A percentile compares a stretch with the other conserved stretches of the same genome.
Evolutionary conservation across 176 grass and related monocot species (phyloP).

Genomic region (Metroxylon sagu): DNA sequence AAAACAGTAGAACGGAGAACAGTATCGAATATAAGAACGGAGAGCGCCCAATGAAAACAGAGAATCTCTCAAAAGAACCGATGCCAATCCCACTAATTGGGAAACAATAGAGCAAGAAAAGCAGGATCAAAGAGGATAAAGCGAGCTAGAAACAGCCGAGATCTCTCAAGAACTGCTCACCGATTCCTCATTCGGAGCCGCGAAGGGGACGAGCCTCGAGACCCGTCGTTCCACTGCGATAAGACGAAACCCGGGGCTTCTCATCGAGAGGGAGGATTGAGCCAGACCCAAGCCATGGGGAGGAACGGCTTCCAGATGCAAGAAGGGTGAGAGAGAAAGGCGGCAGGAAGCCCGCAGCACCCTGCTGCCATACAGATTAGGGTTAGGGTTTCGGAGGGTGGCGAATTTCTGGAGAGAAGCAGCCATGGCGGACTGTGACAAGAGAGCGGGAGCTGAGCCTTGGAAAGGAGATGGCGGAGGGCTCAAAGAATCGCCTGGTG

Average conservation of each 20-base stretch:
- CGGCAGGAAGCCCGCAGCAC: background rate
- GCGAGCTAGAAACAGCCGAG: too few relatives aligned
- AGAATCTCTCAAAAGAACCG: too few relatives aligned
- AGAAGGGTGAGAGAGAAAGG: background rate
- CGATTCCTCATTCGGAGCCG: slow-evolving; percentile 14
- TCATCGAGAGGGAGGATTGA: background rate
- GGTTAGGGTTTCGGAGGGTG: slow-evolving; percentile 2
- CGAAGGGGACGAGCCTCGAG: background rate
- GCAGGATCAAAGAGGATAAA: background rate
- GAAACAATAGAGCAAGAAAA: too few relatives aligned
- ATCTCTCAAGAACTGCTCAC: background rate
- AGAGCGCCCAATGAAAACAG: too few relatives aligned
- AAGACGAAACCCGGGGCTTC: background rate
- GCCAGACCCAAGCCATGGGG: background rate
- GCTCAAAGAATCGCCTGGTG: background rate
- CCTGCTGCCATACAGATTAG: background rate
- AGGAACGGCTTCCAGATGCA: slow-evolving; percentile 4
- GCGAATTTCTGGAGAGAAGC: slow-evolving; percentile 1
- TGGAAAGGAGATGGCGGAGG: background rate
- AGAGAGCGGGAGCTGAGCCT: background rate
- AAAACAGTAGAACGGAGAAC: too few relatives aligned
- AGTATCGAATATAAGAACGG: too few relatives aligned
- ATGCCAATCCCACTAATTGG: too few relatives aligned
- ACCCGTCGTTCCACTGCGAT: background rate
- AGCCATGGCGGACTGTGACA: slow-evolving; percentile 6